phyloP scores from a whole-genome alignment of 2,329 filamentous ascomycete genomes.

The Aspergillus candidus region DNA sequence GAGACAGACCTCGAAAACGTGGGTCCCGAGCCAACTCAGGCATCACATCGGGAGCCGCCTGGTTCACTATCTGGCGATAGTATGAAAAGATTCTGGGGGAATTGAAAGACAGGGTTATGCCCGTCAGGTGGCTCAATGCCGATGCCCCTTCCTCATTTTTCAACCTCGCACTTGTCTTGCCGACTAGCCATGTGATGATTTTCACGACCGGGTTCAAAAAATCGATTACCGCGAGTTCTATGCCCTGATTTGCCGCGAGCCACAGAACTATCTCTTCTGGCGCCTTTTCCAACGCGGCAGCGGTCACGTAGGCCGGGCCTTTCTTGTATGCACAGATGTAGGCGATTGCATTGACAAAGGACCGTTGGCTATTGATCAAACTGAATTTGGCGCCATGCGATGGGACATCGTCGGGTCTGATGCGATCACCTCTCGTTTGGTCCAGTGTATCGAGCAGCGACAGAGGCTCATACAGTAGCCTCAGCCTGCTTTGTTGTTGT shows the following conservation, averaged over 20 bases:
- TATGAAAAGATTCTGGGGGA: neutral
- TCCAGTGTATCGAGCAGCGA: slow-evolving; percentile 2
- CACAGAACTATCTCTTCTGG: slow-evolving; percentile 1
- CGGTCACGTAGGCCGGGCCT: slow-evolving; percentile 2
- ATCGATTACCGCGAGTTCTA: neutral
- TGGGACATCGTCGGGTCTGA: slow-evolving; percentile 1
- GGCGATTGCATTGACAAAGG: slow-evolving; percentile 5
- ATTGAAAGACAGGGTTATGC: neutral
- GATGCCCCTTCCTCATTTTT: neutral
- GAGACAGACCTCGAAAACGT: neutral
- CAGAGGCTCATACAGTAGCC: slow-evolving; percentile 5
- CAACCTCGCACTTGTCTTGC: neutral
- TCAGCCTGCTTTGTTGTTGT: neutral
- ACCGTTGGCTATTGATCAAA: neutral
- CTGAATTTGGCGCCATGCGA: neutral
- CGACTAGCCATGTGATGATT: neutral
- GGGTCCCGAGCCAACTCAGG: neutral
- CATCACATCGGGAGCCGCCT: neutral
- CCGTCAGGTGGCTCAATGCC: neutral
- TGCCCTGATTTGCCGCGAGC: neutral
- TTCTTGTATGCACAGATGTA: slow-evolving; percentile 7
- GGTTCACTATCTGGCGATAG: neutral
- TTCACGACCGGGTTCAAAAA: neutral
- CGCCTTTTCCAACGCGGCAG: slow-evolving; percentile 1
- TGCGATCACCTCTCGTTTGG: slow-evolving; percentile 2